phyloP scores from a whole-genome alignment of 331 rosid genomes.

The Spiraea crenata region DNA sequence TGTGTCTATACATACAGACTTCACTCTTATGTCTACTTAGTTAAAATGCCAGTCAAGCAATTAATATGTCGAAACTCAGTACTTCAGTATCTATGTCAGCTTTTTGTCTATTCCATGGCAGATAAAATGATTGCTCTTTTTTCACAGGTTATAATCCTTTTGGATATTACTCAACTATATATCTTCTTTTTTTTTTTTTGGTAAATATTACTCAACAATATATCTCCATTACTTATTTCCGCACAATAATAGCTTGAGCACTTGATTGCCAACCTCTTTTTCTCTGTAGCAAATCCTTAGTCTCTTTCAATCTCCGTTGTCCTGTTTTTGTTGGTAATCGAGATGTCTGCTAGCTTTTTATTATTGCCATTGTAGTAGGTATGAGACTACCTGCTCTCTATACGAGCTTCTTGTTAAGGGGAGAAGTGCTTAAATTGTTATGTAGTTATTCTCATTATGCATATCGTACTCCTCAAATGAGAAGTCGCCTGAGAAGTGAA shows the following conservation, averaged over 20 bases:
- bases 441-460: no score
- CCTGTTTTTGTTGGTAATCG: neutral
- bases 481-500: no score
- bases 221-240: neutral
- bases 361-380: neutral
- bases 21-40: neutral
- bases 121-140: neutral
- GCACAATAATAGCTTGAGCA: neutral
- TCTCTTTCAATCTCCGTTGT: constrained; percentile 2
- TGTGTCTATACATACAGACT: neutral
- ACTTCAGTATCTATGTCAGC: neutral
- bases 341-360: neutral
- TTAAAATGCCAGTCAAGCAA: neutral
- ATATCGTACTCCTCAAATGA: no score
- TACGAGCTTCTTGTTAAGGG: constrained; percentile 7
- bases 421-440: no score
- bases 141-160: neutral
- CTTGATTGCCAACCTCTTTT: neutral
- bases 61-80: neutral
- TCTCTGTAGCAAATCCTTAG: neutral
- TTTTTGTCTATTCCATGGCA: neutral
- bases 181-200: no score
- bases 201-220: no score
- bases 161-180: neutral
- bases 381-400: neutral